A percentile compares a stretch with the other conserved stretches of the same genome.
Conservation (phyloP, 768 basidiomycete species). For the Tylopilus rubrobrunneus region DNA sequence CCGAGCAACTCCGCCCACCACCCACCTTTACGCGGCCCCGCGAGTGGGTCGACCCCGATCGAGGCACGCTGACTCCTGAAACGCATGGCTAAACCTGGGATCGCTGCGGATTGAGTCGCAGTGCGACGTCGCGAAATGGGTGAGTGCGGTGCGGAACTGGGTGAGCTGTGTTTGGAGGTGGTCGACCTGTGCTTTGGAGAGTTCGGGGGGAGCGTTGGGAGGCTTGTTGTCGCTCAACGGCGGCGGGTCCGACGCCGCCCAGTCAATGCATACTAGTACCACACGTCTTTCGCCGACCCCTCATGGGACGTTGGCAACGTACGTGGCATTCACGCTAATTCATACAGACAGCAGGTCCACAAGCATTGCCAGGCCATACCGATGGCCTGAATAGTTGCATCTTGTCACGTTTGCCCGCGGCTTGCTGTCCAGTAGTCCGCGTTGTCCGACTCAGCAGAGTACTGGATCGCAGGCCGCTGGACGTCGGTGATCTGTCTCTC, state of each 20-base stretch:
- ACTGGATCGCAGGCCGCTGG: too few species aligned
- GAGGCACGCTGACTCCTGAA: conserved; percentile 95
- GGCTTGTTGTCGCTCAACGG: conserved; percentile 83
- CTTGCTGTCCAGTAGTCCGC: too few species aligned
- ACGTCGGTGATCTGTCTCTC: too few species aligned
- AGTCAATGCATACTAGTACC: too few species aligned
- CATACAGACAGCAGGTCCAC: too few species aligned
- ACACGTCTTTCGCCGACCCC: too few species aligned
- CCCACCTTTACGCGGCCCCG: conserved; percentile 79
- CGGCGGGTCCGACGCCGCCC: conserved; percentile 83
- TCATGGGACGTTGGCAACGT: conserved; percentile 91
- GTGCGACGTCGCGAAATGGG: conserved; percentile 78
- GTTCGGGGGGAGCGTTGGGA: conserved; percentile 70
- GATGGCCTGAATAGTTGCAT: too few species aligned
- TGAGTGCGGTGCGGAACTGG: conserved; percentile 78
- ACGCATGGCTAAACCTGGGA: conserved; percentile 84
- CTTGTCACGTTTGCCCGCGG: too few species aligned
- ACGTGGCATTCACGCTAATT: conserved; percentile 24
- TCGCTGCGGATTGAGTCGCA: conserved; percentile 79
- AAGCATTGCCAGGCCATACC: too few species aligned
- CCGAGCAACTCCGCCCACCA: conserved; percentile 91
- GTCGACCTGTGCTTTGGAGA: conserved; percentile 74
- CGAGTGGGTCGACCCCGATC: conserved; percentile 92
- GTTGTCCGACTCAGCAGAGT: too few species aligned
- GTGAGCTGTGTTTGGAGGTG: conserved; percentile 77